Conservation (phyloP, 2,329 filamentous ascomycete species). For the Shiraia sp. region DNA sequence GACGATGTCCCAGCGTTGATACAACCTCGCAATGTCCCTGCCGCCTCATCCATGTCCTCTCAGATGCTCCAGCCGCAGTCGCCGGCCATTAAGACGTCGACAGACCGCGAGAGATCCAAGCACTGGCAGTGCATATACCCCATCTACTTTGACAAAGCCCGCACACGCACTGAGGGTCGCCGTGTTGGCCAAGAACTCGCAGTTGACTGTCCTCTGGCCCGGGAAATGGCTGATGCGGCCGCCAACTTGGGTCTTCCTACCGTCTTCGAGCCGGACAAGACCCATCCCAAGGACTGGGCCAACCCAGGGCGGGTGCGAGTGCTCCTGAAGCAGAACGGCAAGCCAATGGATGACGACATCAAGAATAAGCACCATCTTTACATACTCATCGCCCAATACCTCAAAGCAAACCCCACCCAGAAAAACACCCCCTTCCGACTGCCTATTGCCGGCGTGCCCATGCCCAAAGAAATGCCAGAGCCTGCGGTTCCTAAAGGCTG, state of each 20-base stretch:
- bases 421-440: constrained; percentile 71
- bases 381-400: constrained; percentile 74
- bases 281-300: constrained; percentile 95
- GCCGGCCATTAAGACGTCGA: constrained; percentile 46
- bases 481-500: constrained; percentile 76
- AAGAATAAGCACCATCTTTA: constrained; percentile 88
- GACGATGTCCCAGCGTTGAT: constrained; percentile 74
- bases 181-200: constrained; percentile 74
- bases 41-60: constrained; percentile 23
- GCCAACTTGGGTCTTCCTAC: constrained; percentile 67
- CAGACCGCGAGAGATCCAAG: constrained; percentile 63
- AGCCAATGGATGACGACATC: constrained; percentile 55
- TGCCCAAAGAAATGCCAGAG: constrained; percentile 68
- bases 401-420: constrained; percentile 77
- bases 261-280: constrained; percentile 87
- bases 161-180: constrained; percentile 77
- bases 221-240: constrained; percentile 83
- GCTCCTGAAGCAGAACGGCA: constrained; percentile 66
- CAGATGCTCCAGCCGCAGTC: constrained; percentile 43
- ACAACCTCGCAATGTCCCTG: constrained; percentile 39
- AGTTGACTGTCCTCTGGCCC: constrained; percentile 81
- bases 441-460: constrained; percentile 72
- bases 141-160: constrained; percentile 84
- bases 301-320: constrained; percentile 92
- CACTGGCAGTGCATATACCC: constrained; percentile 91